A percentile compares a stretch with the other conserved stretches of the same genome.
These are phyloP conservation scores for Leishmania major DNA, from an alignment of 208 protist genomes.

Conservation along the genomic window DNA sequence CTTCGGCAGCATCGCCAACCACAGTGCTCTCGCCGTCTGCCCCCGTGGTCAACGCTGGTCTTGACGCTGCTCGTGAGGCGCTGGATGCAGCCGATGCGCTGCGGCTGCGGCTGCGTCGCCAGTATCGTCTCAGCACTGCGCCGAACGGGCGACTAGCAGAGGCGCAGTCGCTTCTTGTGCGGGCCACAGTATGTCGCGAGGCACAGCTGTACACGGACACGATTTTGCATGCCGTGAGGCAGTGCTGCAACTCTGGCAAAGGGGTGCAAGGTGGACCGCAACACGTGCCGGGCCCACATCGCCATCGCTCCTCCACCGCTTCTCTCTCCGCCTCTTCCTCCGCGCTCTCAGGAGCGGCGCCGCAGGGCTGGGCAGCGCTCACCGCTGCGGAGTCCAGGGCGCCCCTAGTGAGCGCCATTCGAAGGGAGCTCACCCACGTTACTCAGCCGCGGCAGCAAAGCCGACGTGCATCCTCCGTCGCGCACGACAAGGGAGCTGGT, in stretches of 20 bases:
- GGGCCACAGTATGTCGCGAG: slow-evolving; percentile 19
- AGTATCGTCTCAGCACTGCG: slow-evolving; percentile 17
- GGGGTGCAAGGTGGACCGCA: not conserved
- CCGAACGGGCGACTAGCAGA: slow-evolving; percentile 17
- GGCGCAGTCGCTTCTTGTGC: slow-evolving; percentile 22
- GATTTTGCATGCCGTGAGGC: slow-evolving; percentile 2
- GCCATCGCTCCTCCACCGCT: not conserved
- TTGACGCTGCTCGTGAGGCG: slow-evolving; percentile 17
- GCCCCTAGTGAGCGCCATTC: not conserved
- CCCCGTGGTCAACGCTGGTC: not conserved
- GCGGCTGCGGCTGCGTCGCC: slow-evolving; percentile 21
- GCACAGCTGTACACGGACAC: slow-evolving; percentile 13
- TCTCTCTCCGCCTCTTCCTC: not conserved
- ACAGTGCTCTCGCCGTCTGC: not conserved
- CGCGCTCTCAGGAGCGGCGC: not conserved
- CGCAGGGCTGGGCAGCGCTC: slow-evolving; percentile 10
- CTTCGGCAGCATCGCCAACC: slow-evolving; percentile 2
- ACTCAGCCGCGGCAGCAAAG: not conserved
- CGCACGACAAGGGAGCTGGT: not conserved
- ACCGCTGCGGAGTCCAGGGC: not conserved
- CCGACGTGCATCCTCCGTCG: not conserved
- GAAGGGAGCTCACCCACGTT: not conserved
- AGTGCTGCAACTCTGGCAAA: not conserved
- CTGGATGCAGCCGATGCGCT: slow-evolving; percentile 18
- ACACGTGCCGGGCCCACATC: not conserved